Base-by-base conservation (phyloP, 2,329 filamentous ascomycete genomes). In the Didymella keratinophila region DNA sequence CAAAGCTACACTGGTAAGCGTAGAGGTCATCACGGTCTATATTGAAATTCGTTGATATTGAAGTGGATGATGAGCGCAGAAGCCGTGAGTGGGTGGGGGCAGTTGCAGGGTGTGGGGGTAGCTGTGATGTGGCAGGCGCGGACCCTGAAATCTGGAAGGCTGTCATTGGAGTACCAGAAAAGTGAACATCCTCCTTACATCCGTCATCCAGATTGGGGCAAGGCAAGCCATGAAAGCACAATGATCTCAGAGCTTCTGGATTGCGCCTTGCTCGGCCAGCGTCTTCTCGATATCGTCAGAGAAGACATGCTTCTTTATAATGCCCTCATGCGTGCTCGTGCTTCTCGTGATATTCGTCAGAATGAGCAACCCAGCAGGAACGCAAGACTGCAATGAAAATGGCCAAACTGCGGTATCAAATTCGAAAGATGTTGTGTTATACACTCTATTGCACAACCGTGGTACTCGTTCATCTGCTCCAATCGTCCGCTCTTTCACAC, bases 381-480 rank as follows among this genome's bases (percentile, higher is more conserved):
- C 16, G 11, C n/a, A 43, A n/a, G 36, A 48, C n/a, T 14, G 43
- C 16, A 34, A 34, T 21, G 30, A 14, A n/a, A 53, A 53, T 51
- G 42, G 41, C 32, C 50, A 58, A 50, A 54, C 18, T 58, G 32
- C 56, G 51, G 56, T 54, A 54, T 58, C 56, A 43, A 46, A 58
- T 53, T 58, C 21, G 56, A 71, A 68, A 56, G 56, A 69, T 58
- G 67, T 70, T 65, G 65, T 76, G 69, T 68, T 72, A 67, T 77
- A 78, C 76, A 77, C 67, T 78, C 76, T 77, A 78, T 69, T 74
- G 69, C 70, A 76, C 74, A 76, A 58, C 56, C 39, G 11, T 48
- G 39, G 56, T 43, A 58, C 56, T 50, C 56, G 50, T 51, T 56
- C 66, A 51, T 58, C 56, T 51, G 61, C 61, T 58, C 52, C 48